These are phyloP conservation scores for Morella rubra DNA, from an alignment of 306 rosid genomes.

Conservation along the genomic window DNA sequence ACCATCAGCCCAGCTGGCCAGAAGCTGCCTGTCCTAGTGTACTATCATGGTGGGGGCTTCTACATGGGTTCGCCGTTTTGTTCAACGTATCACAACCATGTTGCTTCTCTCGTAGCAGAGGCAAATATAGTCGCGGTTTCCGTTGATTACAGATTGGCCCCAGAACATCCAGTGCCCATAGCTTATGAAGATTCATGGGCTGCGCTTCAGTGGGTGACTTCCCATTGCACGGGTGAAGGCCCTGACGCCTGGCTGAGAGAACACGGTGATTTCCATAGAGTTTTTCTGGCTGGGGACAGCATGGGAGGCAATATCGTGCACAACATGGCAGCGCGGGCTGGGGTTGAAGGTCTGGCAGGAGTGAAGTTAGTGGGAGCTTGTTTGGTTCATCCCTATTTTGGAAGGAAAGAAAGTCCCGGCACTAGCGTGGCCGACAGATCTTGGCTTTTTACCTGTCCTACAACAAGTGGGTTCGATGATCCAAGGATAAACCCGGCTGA, in stretches of 20 bases:
- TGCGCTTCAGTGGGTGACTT: constrained; percentile 3
- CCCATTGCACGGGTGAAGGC: neutral
- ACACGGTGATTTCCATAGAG: neutral
- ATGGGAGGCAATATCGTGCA: neutral
- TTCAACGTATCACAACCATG: neutral
- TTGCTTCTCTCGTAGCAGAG: constrained; percentile 1
- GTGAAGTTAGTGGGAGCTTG: no score
- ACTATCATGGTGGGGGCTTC: constrained; percentile 3
- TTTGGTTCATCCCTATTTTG: constrained; percentile 8
- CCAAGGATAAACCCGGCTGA: constrained; percentile 27
- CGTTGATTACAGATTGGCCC: constrained; percentile 9
- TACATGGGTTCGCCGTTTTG: constrained; percentile 7
- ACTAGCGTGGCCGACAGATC: neutral
- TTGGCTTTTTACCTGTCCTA: neutral
- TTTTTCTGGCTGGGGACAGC: neutral
- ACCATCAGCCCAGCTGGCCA: neutral
- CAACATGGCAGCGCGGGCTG: neutral
- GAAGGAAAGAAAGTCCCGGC: neutral
- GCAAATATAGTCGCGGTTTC: neutral
- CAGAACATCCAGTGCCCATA: neutral
- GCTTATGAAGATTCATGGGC: constrained; percentile 2
- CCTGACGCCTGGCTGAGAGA: constrained; percentile 9
- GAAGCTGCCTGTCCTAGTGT: neutral
- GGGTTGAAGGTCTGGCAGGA: neutral
- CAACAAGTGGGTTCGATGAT: constrained; percentile 21